Evolutionary conservation across 441 rosid genomes (phyloP).

Genomic region (Adansonia gregorii): DNA sequence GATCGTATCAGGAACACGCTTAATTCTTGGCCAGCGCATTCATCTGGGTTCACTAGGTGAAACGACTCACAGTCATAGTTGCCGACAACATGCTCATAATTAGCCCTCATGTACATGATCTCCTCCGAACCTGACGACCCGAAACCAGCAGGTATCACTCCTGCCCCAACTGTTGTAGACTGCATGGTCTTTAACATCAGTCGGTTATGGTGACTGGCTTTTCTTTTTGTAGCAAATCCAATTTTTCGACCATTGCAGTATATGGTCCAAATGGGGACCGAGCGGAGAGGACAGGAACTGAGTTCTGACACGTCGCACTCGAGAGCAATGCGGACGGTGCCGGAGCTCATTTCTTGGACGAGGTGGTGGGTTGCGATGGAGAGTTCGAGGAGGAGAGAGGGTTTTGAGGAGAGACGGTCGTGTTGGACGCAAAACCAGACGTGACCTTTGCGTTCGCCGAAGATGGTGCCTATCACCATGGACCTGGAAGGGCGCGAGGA

Average conservation of each 20-base stretch:
- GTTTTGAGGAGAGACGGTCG: constrained; percentile 70
- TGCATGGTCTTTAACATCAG: constrained; percentile 66
- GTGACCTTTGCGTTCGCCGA: constrained; percentile 82
- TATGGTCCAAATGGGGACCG: constrained; percentile 72
- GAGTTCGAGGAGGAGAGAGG: constrained; percentile 74
- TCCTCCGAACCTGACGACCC: constrained; percentile 58
- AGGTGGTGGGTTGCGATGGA: constrained; percentile 65
- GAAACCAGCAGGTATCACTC: constrained; percentile 58
- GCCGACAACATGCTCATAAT: constrained; percentile 75
- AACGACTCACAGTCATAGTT: constrained; percentile 78
- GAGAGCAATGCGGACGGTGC: constrained; percentile 74
- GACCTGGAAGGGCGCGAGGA: constrained; percentile 73
- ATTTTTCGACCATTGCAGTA: constrained; percentile 66
- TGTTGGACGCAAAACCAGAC: constrained; percentile 84
- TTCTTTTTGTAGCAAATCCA: constrained; percentile 65
- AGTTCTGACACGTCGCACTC: constrained; percentile 58
- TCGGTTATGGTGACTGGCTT: constrained; percentile 45
- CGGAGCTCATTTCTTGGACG: constrained; percentile 74
- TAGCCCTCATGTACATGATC: constrained; percentile 80
- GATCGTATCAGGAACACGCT: constrained; percentile 79
- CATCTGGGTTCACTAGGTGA: constrained; percentile 71
- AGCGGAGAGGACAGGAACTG: constrained; percentile 56
- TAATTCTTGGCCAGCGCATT: constrained; percentile 70
- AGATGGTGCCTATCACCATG: constrained; percentile 83
- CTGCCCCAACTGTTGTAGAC: constrained; percentile 77